Evolutionary conservation across 768 basidiomycete genomes (phyloP).

Genomic region (Podaxis carcinomalis): DNA sequence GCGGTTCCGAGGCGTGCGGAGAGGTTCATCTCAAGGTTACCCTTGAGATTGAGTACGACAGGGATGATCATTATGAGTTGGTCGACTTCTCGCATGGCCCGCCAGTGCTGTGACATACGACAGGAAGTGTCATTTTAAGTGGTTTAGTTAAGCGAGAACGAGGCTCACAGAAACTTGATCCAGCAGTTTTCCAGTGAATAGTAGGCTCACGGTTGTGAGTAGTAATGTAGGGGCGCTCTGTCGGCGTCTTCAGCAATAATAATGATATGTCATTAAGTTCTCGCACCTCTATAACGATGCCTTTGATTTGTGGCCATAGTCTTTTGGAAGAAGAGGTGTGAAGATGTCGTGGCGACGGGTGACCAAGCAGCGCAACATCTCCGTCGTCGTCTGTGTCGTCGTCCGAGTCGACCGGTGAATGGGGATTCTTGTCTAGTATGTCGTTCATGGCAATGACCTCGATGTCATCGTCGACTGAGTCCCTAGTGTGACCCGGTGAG

Average conservation of each 20-base stretch:
- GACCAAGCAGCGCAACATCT: constrained; percentile 38
- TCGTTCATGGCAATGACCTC: constrained; percentile 30
- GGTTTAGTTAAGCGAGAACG: neutral
- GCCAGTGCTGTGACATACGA: constrained; percentile 59
- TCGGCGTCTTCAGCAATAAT: neutral
- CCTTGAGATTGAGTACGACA: constrained; percentile 91
- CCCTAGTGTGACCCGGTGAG: constrained; percentile 23
- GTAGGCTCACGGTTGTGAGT: constrained; percentile 74
- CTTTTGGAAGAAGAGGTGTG: constrained; percentile 14
- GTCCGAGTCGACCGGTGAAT: constrained; percentile 31
- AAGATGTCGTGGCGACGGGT: constrained; percentile 14
- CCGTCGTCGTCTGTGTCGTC: constrained; percentile 34
- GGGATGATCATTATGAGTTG: constrained; percentile 97
- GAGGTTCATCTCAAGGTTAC: constrained; percentile 99
- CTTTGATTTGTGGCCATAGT: constrained; percentile 52
- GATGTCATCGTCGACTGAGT: constrained; percentile 26
- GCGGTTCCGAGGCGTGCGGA: constrained; percentile 94
- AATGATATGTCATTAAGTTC: neutral
- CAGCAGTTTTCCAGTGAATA: constrained; percentile 89
- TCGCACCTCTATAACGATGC: constrained; percentile 71
- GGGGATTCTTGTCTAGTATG: constrained; percentile 15
- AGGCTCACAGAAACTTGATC: constrained; percentile 78
- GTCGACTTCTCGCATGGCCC: constrained; percentile 84
- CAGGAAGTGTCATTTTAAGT: neutral
- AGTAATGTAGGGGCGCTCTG: constrained; percentile 88